Evolutionary conservation across 306 rosid species (phyloP).

Genomic region (Cucumis hystrix): DNA sequence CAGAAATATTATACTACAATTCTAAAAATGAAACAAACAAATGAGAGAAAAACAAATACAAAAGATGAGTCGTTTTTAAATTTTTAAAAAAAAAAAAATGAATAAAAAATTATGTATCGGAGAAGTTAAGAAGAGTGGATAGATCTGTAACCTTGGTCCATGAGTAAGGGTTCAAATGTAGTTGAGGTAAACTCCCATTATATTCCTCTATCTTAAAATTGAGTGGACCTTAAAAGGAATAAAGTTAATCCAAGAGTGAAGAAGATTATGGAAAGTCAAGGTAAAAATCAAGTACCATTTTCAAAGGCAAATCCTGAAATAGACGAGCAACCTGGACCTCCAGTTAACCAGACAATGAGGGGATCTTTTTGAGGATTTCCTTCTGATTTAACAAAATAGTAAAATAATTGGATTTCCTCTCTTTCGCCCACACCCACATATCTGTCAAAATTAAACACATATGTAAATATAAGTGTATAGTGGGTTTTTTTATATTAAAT

Average conservation of each 20-base stretch:
- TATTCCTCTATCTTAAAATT: constrained; percentile 22
- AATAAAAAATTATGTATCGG: too few relatives aligned
- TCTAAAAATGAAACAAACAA: too few relatives aligned
- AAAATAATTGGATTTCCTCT: constrained; percentile 41
- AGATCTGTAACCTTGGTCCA: constrained; percentile 55
- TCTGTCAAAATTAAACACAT: constrained; percentile 8
- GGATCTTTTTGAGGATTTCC: constrained; percentile 48
- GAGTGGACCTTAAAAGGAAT: constrained; percentile 36
- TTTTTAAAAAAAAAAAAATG: too few relatives aligned
- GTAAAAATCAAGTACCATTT: constrained; percentile 17
- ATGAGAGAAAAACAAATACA: too few relatives aligned
- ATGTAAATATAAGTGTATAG: too few relatives aligned
- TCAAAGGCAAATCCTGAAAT: constrained; percentile 32
- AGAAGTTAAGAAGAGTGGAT: too few relatives aligned
- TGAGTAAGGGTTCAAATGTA: constrained; percentile 33
- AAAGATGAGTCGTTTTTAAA: too few relatives aligned
- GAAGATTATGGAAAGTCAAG: too few relatives aligned
- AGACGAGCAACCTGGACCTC: constrained; percentile 65
- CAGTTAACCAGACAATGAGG: constrained; percentile 56
- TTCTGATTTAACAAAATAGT: constrained; percentile 50
- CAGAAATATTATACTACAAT: constrained; percentile 40
- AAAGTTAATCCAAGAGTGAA: too few relatives aligned
- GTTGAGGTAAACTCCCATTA: constrained; percentile 37
- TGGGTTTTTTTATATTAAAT: too few relatives aligned
- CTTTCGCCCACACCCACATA: constrained; percentile 56